Percentiles rank a stretch among this genome's conserved stretches.
phyloP scores from a whole-genome alignment of 176 grass and related monocot species.

The Puccinellia tenuiflora region DNA sequence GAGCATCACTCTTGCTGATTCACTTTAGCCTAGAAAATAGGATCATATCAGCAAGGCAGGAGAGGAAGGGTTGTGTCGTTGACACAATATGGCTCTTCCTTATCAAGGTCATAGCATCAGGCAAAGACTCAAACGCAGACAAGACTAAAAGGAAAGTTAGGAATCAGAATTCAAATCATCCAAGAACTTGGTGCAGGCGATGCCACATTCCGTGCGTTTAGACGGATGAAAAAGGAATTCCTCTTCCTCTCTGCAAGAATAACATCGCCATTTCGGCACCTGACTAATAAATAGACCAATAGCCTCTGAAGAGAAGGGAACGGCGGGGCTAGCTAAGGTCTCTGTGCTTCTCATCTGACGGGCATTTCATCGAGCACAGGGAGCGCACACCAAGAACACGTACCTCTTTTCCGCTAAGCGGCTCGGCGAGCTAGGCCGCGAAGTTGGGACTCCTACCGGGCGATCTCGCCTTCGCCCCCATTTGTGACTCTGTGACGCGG shows the following conservation, averaged over 20 bases:
- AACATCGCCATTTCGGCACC: not conserved
- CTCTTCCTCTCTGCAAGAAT: not conserved
- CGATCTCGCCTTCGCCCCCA: not conserved
- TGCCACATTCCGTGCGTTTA: too few species aligned
- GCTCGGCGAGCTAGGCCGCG: not conserved
- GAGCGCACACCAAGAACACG: not conserved
- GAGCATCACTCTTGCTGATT: slow-evolving; percentile 1
- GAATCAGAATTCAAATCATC: too few species aligned
- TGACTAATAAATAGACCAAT: not conserved
- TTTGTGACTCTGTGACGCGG: not conserved
- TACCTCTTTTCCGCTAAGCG: not conserved
- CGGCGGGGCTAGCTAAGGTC: not conserved
- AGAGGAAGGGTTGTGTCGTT: not conserved
- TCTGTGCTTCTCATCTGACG: not conserved
- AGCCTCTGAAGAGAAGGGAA: not conserved
- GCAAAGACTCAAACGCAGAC: too few species aligned
- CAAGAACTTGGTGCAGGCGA: too few species aligned
- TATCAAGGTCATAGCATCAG: not conserved
- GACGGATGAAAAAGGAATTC: not conserved
- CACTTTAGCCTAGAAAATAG: slow-evolving; percentile 27
- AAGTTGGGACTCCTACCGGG: not conserved
- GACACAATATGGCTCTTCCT: not conserved
- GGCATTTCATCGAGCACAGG: not conserved
- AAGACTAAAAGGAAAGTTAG: too few species aligned
- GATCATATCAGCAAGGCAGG: not conserved